Conservation (phyloP, 805 yeast genomes). For the Candida sakaeoensis region DNA sequence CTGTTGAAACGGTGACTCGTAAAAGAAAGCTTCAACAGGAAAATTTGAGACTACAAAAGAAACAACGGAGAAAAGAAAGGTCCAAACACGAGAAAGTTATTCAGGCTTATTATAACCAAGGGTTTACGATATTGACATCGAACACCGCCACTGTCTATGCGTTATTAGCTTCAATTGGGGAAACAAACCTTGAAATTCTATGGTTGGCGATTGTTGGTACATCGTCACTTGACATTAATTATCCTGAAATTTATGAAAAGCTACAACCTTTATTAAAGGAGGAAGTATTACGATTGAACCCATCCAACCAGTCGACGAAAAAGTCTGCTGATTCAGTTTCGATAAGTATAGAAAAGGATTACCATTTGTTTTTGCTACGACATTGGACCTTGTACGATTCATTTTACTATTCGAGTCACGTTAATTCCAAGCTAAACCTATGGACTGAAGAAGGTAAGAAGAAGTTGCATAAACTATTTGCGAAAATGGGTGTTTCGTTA, state of each 20-base stretch:
- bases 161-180: slow-evolving; percentile 75
- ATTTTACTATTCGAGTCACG: slow-evolving; percentile 85
- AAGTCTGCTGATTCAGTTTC: slow-evolving; percentile 41
- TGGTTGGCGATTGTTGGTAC: slow-evolving; percentile 93
- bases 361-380: slow-evolving; percentile 76
- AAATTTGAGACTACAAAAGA: slow-evolving; percentile 27
- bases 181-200: slow-evolving; percentile 60
- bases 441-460: slow-evolving; percentile 94
- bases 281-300: slow-evolving; percentile 71
- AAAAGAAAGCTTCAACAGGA: slow-evolving; percentile 30
- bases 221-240: slow-evolving; percentile 68
- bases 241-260: slow-evolving; percentile 70
- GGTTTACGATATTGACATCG: slow-evolving; percentile 73
- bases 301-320: slow-evolving; percentile 25
- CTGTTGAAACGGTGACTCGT: slow-evolving; percentile 20
- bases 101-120: slow-evolving; percentile 78
- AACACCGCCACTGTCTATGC: slow-evolving; percentile 78
- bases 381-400: slow-evolving; percentile 94
- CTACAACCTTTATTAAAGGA: slow-evolving; percentile 73
- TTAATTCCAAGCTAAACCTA: slow-evolving; percentile 77
- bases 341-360: slow-evolving; percentile 74
- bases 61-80: slow-evolving; percentile 37
- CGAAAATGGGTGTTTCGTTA: slow-evolving; percentile 91
- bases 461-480: slow-evolving; percentile 84
- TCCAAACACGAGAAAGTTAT: slow-evolving; percentile 50